Base-by-base conservation (phyloP, 176 grass and related monocot species). In the Avena insularis region DNA sequence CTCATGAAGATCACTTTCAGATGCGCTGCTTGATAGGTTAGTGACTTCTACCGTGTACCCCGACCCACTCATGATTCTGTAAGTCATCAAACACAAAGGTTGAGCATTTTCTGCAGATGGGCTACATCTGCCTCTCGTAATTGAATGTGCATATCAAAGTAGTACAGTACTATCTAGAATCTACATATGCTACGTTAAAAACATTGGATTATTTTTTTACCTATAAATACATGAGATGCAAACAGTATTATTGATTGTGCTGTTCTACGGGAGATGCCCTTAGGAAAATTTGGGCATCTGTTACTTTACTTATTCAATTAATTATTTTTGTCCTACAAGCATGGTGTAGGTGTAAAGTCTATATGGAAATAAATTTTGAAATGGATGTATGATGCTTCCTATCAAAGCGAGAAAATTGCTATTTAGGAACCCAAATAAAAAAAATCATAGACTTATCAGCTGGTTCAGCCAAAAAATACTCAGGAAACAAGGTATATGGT, bases 21-120 rank as follows among this genome's bases (percentile, higher is more conserved):
- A 93, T 60, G 89, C 92, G 57, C 79, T 87, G 85, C 49, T 87
- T 36, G 97, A 98, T 19, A 98, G 90, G 85, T 94, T 96, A 62
- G 94, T 91, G 66, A 98, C 97, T 91, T 98, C 88, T 27, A 98
- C 79, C 6, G 90, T 98, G 85, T 98, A 90, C 59, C 89, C 92
- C 0, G 71, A 43, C 88, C 78, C 83, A 73, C 87, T 98, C 94
- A 96, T 96, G 82, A 75, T 90, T 85, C 94, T 93, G 91, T 12
- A 91, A 83, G 43, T 51, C 64, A 80, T 5, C 51, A 92, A 89
- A 82, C 16, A 85, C 17, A 77, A 47, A 69, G 12, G 5, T 21
- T 88, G 17, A 81, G 38, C 53, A 82, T 63, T 81, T 54, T 45
- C 21, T 77, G 8, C 45, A 91, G 72, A 62, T 61, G 3, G 14